Evolutionary conservation across 2,329 filamentous ascomycete species (phyloP).

Genomic region (Leptosphaerulina australis): DNA sequence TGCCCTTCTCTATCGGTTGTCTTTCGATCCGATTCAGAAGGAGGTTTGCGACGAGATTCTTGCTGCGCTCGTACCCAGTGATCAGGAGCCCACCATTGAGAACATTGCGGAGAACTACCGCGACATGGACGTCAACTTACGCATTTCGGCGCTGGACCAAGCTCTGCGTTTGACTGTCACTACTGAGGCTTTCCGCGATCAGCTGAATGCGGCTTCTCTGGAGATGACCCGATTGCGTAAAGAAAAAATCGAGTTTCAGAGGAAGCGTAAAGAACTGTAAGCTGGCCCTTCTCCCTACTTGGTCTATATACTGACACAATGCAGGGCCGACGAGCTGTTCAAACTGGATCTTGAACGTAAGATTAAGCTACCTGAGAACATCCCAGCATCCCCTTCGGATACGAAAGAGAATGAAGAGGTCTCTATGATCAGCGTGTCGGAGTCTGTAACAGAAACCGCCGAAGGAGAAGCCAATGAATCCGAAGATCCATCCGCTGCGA

Average conservation of each 20-base stretch:
- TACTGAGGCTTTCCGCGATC: conserved; percentile 83
- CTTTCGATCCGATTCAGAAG: conserved; percentile 72
- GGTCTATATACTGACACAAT: conserved; percentile 12
- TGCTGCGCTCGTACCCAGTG: conserved; percentile 77
- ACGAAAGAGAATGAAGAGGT: conserved; percentile 61
- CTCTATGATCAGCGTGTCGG: conserved; percentile 57
- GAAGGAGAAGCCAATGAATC: conserved; percentile 75
- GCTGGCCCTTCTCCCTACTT: conserved; percentile 34
- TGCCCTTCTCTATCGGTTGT: conserved; percentile 83
- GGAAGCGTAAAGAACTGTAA: conserved; percentile 70
- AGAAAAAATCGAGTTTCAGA: conserved; percentile 91
- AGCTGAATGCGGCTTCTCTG: conserved; percentile 89
- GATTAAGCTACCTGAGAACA: conserved; percentile 73
- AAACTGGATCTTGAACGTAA: conserved; percentile 74
- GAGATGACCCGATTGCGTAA: conserved; percentile 95
- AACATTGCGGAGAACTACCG: conserved; percentile 76
- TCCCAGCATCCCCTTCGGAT: conserved; percentile 65
- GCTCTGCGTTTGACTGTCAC: conserved; percentile 84
- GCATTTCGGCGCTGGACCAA: conserved; percentile 80
- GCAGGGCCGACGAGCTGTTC: conserved; percentile 72
- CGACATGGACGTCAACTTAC: conserved; percentile 79
- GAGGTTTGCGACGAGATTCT: conserved; percentile 79
- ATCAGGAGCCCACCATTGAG: conserved; percentile 75
- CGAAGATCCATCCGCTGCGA: conserved; percentile 59
- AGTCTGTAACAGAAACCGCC: conserved; percentile 67